Evolutionary conservation across 2,329 filamentous ascomycete species (phyloP), one percentile per base, ranked within the genome.

Genomic region (Scedosporium apiospermum): DNA sequence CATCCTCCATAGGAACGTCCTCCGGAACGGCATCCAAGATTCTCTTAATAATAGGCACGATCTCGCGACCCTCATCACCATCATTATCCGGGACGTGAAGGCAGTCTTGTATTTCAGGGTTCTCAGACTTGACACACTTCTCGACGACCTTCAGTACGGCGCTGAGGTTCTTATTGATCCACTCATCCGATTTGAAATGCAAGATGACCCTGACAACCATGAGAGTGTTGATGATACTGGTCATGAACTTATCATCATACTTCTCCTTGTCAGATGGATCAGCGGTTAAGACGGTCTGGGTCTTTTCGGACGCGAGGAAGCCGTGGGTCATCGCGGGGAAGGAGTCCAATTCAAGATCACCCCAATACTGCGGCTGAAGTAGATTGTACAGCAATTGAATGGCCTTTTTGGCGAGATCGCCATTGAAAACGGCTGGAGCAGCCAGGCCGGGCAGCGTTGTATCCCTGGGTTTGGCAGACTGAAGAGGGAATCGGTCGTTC

Each of bases 41-140:
- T 49, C 91, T 86, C 71, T 89, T 86, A 66, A 97, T 77, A 7
- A 89, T 88, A 1, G 95, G 87, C 67, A 88, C 87, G 58, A 96
- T 77, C 64, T 87, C 84, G 6, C 86, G 86, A 18, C 82, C 85
- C 57, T 90, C 86, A 62, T 91, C 88, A 65, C 83, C 83, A 41
- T 86, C 83, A 65, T 87, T 84, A 66, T 92, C 88, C 3, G 86
- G 79, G 27, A 87, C 81, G 73, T 98, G 91, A 38, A 98, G 77
- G 70, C 90, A 96, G 70, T 98, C 93, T 69, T 99, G 96, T 7
- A 99, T 86, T 71, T 99, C 95, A 0, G 91, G 85, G 66, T 93
- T 90, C 67, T 98, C 93, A 3, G 88, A 93, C 69, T 90, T 91
- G 62, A 99, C 77, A 12, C 90, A 86, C 76, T 96, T 97, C 66